Percentiles rank a stretch among this genome's conserved stretches.
These are phyloP conservation scores for Ophiostoma sp. DNA, from an alignment of 2,329 filamentous ascomycete genomes.

Conservation along the genomic window DNA sequence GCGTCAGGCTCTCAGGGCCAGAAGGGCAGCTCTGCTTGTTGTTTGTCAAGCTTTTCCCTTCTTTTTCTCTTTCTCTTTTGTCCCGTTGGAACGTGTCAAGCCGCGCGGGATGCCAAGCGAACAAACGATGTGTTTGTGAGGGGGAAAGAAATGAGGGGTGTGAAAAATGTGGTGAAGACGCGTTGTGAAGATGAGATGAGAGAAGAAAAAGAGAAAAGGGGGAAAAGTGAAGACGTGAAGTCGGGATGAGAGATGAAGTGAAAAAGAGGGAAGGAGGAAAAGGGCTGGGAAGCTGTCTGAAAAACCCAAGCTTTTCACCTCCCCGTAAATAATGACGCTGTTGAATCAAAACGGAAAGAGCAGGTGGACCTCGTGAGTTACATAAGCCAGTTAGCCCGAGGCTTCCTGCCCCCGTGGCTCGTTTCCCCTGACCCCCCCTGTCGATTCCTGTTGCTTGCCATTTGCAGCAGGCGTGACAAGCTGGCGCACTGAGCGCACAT, in stretches of 20 bases:
- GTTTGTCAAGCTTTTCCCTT: slow-evolving; percentile 3
- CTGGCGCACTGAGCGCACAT: not conserved
- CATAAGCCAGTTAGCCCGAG: slow-evolving; percentile 11
- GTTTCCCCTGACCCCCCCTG: not conserved
- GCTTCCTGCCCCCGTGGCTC: not conserved
- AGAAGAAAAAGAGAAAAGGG: not conserved
- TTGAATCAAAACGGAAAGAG: slow-evolving; percentile 20
- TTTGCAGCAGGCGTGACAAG: not conserved
- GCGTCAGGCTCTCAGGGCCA: slow-evolving; percentile 8
- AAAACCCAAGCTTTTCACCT: slow-evolving; percentile 18
- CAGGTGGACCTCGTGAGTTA: slow-evolving; percentile 19
- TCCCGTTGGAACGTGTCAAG: not conserved
- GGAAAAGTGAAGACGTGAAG: not conserved
- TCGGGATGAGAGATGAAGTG: not conserved
- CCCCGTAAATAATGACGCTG: not conserved
- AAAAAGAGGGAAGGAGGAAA: slow-evolving; percentile 8
- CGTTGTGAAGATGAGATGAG: not conserved
- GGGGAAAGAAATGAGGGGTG: not conserved
- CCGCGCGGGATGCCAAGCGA: slow-evolving; percentile 3
- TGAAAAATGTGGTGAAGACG: not conserved
- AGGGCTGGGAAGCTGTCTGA: not conserved
- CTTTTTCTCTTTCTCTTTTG: not conserved
- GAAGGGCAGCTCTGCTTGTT: not conserved
- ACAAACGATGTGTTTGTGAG: not conserved
- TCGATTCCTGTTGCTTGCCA: not conserved